phyloP scores from a whole-genome alignment of 1,139 yeast species.

The Geotrichum restrictum region DNA sequence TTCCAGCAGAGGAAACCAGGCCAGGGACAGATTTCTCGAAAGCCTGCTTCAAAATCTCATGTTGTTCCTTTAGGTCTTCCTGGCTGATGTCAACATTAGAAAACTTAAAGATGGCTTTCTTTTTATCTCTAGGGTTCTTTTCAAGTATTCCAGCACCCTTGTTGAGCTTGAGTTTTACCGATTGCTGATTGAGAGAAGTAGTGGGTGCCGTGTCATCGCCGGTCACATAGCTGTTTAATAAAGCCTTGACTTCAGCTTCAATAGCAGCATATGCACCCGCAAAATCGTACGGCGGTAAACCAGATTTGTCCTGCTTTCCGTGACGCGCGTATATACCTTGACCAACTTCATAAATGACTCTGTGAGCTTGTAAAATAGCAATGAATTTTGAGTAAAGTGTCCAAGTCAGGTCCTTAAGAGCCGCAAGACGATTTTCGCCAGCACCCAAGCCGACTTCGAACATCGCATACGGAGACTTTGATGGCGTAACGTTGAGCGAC shows the following conservation, averaged over 20 bases:
- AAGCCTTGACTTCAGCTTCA: constrained; percentile 53
- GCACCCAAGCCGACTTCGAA: constrained; percentile 30
- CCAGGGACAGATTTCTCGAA: constrained; percentile 40
- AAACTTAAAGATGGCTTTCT: constrained; percentile 28
- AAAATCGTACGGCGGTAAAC: constrained; percentile 43
- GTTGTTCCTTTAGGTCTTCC: constrained; percentile 30
- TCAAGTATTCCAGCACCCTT: constrained; percentile 17
- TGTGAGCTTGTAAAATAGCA: constrained; percentile 65
- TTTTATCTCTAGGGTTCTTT: constrained; percentile 22
- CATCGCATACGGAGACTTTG: constrained; percentile 19
- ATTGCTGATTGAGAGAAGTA: background rate
- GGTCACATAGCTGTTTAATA: constrained; percentile 55
- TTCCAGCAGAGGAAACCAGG: constrained; percentile 31
- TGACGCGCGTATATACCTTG: constrained; percentile 35
- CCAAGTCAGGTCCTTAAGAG: constrained; percentile 68
- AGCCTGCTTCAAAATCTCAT: constrained; percentile 28
- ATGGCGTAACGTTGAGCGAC: constrained; percentile 9
- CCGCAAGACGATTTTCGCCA: constrained; percentile 52
- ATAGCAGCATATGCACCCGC: constrained; percentile 56
- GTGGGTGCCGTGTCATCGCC: background rate
- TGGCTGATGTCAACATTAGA: constrained; percentile 30
- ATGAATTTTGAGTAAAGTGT: constrained; percentile 60
- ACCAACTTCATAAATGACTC: constrained; percentile 58
- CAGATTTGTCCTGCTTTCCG: constrained; percentile 24
- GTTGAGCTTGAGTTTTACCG: background rate